Evolutionary conservation across 2,329 filamentous ascomycete genomes (phyloP).

Genomic region (Aspergillus oerlinghausenensis): DNA sequence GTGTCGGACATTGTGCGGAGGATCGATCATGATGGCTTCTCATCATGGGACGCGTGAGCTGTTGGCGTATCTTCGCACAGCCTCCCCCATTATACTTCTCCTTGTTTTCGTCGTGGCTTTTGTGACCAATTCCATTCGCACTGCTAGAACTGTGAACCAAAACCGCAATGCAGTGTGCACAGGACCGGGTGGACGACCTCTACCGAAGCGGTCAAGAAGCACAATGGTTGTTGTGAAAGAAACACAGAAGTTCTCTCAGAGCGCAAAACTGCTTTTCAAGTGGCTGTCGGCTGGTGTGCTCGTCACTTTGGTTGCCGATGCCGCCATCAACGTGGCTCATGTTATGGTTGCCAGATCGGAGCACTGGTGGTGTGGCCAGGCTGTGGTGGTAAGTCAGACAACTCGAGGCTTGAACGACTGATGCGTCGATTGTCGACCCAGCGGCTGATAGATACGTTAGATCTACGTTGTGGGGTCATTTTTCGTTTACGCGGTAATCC

Average conservation of each 20-base stretch:
- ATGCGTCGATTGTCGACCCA: not conserved
- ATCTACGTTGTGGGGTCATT: slow-evolving; percentile 80
- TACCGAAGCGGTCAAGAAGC: slow-evolving; percentile 62
- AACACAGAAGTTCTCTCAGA: slow-evolving; percentile 57
- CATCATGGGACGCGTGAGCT: slow-evolving; percentile 40
- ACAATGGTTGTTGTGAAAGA: slow-evolving; percentile 47
- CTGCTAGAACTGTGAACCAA: slow-evolving; percentile 45
- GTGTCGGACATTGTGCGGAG: slow-evolving; percentile 17
- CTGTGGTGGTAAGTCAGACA: slow-evolving; percentile 60
- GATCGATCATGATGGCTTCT: slow-evolving; percentile 28
- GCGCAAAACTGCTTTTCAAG: slow-evolving; percentile 68
- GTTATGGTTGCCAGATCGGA: slow-evolving; percentile 62
- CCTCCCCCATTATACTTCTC: slow-evolving; percentile 61
- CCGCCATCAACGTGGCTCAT: slow-evolving; percentile 68
- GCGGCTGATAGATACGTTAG: slow-evolving; percentile 42
- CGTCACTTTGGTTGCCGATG: slow-evolving; percentile 71
- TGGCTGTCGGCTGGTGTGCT: slow-evolving; percentile 68
- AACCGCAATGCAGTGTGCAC: slow-evolving; percentile 49
- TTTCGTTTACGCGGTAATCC: slow-evolving; percentile 80
- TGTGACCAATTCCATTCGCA: slow-evolving; percentile 55
- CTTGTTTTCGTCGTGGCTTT: slow-evolving; percentile 61
- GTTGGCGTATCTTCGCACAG: slow-evolving; percentile 49
- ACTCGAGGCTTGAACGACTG: not conserved
- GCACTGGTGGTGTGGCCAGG: slow-evolving; percentile 78
- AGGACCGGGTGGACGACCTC: slow-evolving; percentile 84